These are phyloP conservation scores for Hyphopichia burtonii DNA, from an alignment of 1,139 yeast genomes.

Conservation along the genomic window DNA sequence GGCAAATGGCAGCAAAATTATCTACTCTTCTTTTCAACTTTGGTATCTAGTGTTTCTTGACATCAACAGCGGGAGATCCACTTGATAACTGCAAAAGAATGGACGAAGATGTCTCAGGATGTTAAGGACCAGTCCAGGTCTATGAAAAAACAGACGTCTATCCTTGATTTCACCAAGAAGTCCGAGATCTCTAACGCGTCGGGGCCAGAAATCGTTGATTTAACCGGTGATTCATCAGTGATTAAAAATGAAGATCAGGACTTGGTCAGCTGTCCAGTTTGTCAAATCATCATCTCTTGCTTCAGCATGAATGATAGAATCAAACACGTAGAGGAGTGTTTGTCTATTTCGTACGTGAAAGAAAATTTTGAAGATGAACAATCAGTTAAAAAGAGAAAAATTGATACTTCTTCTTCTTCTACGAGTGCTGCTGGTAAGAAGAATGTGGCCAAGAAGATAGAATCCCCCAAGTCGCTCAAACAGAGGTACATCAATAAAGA, in stretches of 20 bases:
- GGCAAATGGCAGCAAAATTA: neutral
- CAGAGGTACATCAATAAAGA: constrained; percentile 15
- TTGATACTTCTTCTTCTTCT: neutral
- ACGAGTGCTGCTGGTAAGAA: neutral
- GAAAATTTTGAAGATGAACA: neutral
- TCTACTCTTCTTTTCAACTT: neutral
- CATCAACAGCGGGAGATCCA: no score
- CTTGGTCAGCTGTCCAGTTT: constrained; percentile 47
- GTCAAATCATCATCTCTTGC: constrained; percentile 33
- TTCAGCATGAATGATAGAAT: constrained; percentile 43
- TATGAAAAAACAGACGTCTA: neutral
- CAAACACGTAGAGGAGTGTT: constrained; percentile 60
- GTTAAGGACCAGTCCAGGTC: neutral
- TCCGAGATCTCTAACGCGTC: neutral
- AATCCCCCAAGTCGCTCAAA: constrained; percentile 7
- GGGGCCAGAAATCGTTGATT: no score
- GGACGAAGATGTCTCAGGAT: neutral
- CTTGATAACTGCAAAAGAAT: no score
- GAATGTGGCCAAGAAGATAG: constrained; percentile 5
- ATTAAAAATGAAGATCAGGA: neutral
- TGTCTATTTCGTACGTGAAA: constrained; percentile 12
- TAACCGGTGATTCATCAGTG: neutral
- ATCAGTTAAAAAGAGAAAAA: neutral
- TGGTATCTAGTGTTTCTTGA: no score
- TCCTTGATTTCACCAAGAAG: neutral